phyloP scores from a whole-genome alignment of 805 yeast species.

The Saturnispora quitensis region DNA sequence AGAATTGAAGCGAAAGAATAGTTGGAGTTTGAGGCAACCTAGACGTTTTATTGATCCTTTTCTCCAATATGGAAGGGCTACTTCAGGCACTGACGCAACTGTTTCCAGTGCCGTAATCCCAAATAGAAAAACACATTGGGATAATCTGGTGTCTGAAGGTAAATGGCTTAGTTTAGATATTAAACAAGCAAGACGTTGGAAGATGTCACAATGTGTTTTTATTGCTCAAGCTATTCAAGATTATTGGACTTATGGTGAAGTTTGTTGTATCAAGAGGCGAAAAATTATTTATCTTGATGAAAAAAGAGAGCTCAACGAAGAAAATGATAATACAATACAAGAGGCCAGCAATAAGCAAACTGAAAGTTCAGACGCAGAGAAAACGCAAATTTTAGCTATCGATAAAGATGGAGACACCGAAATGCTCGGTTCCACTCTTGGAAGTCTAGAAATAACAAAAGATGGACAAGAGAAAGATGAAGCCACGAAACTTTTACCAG shows the following conservation, averaged over 20 bases:
- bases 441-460: background rate
- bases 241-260: constrained; percentile 71
- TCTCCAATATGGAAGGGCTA: constrained; percentile 20
- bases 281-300: constrained; percentile 29
- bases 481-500: no score
- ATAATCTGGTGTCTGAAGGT: constrained; percentile 62
- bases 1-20: constrained; percentile 75
- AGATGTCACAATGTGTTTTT: constrained; percentile 57
- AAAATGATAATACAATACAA: constrained; percentile 9
- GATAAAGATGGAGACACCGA: constrained; percentile 9
- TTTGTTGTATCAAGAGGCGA: constrained; percentile 49
- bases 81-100: background rate
- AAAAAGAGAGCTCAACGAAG: constrained; percentile 3
- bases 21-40: constrained; percentile 91
- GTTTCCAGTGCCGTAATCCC: constrained; percentile 21
- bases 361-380: background rate
- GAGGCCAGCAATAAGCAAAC: background rate
- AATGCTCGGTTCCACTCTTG: background rate
- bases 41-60: constrained; percentile 62
- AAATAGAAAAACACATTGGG: constrained; percentile 51
- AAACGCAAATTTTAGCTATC: background rate
- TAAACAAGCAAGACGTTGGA: constrained; percentile 59
- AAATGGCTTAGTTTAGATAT: constrained; percentile 79
- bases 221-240: constrained; percentile 69
- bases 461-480: background rate